Conservation (phyloP, 371 early-diverging fungal species). For the Mucor indicus region DNA sequence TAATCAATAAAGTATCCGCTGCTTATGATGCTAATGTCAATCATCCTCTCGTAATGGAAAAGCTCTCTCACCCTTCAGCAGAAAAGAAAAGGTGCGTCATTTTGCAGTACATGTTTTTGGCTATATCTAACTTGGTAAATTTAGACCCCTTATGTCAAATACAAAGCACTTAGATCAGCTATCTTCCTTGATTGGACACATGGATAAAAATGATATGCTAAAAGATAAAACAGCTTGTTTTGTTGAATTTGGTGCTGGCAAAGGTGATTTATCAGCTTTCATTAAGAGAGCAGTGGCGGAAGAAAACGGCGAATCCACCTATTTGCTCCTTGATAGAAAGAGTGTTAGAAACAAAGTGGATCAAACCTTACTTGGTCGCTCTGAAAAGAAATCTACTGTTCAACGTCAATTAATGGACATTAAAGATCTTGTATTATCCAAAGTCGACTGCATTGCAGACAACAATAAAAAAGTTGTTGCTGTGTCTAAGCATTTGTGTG, state of each 20-base stretch:
- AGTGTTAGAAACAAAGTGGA: conserved; percentile 73
- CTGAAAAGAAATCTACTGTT: conserved; percentile 38
- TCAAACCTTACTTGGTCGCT: conserved; percentile 31
- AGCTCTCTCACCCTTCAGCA: conserved; percentile 50
- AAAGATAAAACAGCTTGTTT: conserved; percentile 54
- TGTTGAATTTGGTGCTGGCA: conserved; percentile 86
- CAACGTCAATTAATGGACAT: conserved; percentile 78
- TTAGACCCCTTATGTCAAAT: conserved; percentile 40
- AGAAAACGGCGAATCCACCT: conserved; percentile 54
- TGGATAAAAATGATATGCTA: conserved; percentile 62
- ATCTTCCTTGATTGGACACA: conserved; percentile 80
- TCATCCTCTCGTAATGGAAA: conserved; percentile 42
- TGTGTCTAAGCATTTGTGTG: conserved; percentile 89
- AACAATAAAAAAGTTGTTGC: conserved; percentile 59
- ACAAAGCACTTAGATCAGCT: conserved; percentile 71
- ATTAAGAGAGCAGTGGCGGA: conserved; percentile 58
- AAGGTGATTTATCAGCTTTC: conserved; percentile 62
- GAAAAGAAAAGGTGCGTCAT: conserved; percentile 47
- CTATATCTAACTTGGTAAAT: no score
- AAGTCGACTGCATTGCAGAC: conserved; percentile 37
- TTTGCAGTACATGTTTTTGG: no score
- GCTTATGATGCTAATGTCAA: conserved; percentile 34
- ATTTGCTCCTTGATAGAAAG: conserved; percentile 76
- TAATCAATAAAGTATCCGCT: conserved; percentile 50
- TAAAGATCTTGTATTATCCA: conserved; percentile 70